phyloP scores from a whole-genome alignment of 192 early-diverging fungal genomes.

The Funneliformis geosporum region DNA sequence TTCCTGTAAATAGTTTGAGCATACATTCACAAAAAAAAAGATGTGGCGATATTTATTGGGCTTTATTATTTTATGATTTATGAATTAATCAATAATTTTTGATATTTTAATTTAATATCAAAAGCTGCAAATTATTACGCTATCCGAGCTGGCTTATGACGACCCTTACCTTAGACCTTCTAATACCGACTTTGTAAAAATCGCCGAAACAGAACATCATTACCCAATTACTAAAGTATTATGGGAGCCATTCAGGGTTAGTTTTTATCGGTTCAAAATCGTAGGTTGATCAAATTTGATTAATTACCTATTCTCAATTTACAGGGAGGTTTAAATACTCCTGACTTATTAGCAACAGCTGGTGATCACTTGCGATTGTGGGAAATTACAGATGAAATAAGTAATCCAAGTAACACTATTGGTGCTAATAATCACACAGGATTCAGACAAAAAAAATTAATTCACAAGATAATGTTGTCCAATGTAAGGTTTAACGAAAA shows the following conservation, averaged over 20 bases:
- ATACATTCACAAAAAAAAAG: no score
- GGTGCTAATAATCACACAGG: slow-evolving; percentile 35
- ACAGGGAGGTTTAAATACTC: slow-evolving; percentile 40
- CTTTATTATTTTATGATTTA: no score
- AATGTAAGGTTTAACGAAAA: slow-evolving; percentile 51
- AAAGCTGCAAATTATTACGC: slow-evolving; percentile 69
- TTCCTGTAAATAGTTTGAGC: no score
- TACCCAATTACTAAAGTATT: slow-evolving; percentile 92
- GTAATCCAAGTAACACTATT: slow-evolving; percentile 42
- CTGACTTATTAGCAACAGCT: slow-evolving; percentile 85
- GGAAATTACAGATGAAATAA: slow-evolving; percentile 68
- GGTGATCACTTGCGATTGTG: slow-evolving; percentile 89
- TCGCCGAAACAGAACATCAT: slow-evolving; percentile 76
- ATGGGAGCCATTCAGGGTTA: slow-evolving; percentile 79
- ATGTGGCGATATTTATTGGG: no score
- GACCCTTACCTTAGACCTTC: slow-evolving; percentile 41
- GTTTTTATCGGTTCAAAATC: neutral
- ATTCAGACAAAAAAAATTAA: slow-evolving; percentile 41
- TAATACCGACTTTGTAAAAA: slow-evolving; percentile 66
- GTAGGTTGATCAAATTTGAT: neutral
- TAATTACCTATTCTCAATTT: slow-evolving; percentile 1
- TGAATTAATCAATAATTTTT: neutral
- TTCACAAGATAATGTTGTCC: slow-evolving; percentile 53
- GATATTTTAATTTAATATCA: slow-evolving; percentile 10
- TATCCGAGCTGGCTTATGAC: slow-evolving; percentile 50